A percentile compares a stretch with the other conserved stretches of the same genome.
Conservation (phyloP, 2,329 filamentous ascomycete genomes). For the Aspergillus latus region DNA sequence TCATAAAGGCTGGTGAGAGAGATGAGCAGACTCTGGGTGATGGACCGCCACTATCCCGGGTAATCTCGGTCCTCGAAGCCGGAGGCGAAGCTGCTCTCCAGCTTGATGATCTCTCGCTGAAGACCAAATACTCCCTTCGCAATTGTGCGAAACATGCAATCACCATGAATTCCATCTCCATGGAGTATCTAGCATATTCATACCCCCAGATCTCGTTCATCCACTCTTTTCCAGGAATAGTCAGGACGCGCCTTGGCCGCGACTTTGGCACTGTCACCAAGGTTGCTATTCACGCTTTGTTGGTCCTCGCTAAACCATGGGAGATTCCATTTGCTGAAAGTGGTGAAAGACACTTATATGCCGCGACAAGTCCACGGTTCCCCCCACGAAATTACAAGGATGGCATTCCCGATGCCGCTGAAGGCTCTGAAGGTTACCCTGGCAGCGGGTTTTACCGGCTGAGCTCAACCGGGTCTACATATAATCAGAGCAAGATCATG, state of each 20-base stretch:
- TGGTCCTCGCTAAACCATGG: neutral
- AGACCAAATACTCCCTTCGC: neutral
- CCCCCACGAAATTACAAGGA: neutral
- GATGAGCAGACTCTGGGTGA: neutral
- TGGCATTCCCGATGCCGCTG: neutral
- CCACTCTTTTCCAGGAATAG: conserved; percentile 4
- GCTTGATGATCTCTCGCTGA: conserved; percentile 6
- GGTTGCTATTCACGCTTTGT: neutral
- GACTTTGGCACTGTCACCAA: neutral
- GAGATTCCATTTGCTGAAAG: neutral
- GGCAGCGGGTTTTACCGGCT: neutral
- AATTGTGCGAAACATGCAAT: conserved; percentile 10
- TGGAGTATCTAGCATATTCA: neutral
- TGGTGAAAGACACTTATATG: neutral
- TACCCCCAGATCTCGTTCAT: conserved; percentile 5
- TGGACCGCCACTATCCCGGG: neutral
- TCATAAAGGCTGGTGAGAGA: neutral
- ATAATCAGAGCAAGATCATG: neutral
- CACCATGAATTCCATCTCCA: conserved; percentile 6
- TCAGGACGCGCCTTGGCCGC: neutral
- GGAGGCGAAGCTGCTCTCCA: neutral
- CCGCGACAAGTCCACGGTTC: neutral
- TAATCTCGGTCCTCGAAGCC: conserved; percentile 1
- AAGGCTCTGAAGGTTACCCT: neutral
- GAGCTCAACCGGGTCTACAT: neutral